Evolutionary conservation across 2,329 filamentous ascomycete genomes (phyloP).

Genomic region (Metarhizium brunneum): DNA sequence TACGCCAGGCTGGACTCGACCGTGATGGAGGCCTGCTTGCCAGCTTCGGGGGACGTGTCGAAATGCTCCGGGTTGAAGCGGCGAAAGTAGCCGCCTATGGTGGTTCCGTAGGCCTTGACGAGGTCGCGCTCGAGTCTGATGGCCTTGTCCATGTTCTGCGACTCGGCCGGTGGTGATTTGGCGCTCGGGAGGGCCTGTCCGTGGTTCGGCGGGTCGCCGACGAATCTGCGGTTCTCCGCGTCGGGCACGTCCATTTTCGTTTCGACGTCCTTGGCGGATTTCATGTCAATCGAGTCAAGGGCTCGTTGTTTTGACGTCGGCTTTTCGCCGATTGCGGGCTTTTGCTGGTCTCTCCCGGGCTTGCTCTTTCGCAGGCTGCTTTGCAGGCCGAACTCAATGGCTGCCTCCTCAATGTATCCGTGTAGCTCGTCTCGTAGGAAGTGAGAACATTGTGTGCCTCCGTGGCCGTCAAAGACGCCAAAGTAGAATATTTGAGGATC

Average conservation of each 20-base stretch:
- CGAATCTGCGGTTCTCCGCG: slow-evolving; percentile 20
- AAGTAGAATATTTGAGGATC: slow-evolving; percentile 98
- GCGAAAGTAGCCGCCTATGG: slow-evolving; percentile 89
- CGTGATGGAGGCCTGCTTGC: slow-evolving; percentile 36
- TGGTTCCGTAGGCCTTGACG: slow-evolving; percentile 67
- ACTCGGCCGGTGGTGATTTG: slow-evolving; percentile 37
- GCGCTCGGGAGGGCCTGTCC: slow-evolving; percentile 27
- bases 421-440: slow-evolving; percentile 81
- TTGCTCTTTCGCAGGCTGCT: slow-evolving; percentile 57
- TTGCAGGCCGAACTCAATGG: slow-evolving; percentile 63
- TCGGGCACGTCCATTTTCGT: slow-evolving; percentile 25
- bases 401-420: slow-evolving; percentile 77
- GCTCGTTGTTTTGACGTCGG: slow-evolving; percentile 17
- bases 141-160: slow-evolving; percentile 50
- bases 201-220: slow-evolving; percentile 24
- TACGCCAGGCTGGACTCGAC: slow-evolving; percentile 79
- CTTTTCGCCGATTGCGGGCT: slow-evolving; percentile 11
- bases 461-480: slow-evolving; percentile 92
- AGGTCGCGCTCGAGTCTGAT: slow-evolving; percentile 61
- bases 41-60: slow-evolving; percentile 25
- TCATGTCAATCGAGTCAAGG: slow-evolving; percentile 33
- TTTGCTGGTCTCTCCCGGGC: slow-evolving; percentile 15
- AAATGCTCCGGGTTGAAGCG: slow-evolving; percentile 82
- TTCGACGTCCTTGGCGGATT: slow-evolving; percentile 37
- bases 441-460: slow-evolving; percentile 77